Evolutionary conservation across 129 eudicot species (phyloP), one percentile per base, ranked within the genome.

Genomic region (Apium graveolens): DNA sequence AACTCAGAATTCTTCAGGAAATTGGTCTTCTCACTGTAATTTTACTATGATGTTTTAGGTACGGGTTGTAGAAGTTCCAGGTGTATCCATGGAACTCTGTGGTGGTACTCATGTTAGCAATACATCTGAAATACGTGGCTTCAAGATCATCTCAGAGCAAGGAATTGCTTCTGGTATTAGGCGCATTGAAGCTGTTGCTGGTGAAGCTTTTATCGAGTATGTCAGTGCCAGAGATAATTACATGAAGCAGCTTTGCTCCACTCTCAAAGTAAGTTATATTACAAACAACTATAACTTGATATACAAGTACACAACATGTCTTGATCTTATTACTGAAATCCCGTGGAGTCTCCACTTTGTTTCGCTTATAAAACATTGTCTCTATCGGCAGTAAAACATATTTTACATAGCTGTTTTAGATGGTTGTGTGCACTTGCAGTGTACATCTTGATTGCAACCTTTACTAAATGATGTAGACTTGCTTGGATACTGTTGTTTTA

Each of bases 141-240:
- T 96, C 87, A 96, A 81, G 80, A 88, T 96, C 68, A 96, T 96
- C 45, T 90, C 99, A 27, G 99, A 92, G 79, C 99, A 90, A 77
- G 99, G 97, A 51, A 84, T 96, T 46, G 95, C 97, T 41, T 96
- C 99, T 10, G 99, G 99, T 38, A 83, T 89, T 78, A 88, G 97
- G 86, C 99, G 97, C 43, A 90, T 96, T 76, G 99, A 96, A 88
- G 99, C 99, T 21, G 99, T 92, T 78, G 99, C 99, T 11, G 99
- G 99, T 51, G 97, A 96, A 53, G 99, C 97, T 85, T 96, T 90
- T 78, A 87, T 96, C 31, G 97, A 96, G 77, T 96, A 96, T 72
- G 88, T 92, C 74, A 82, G 78, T 82, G 79, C 91, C 44, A 85
- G 99, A 75, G 99, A 96, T 81, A 86, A 90, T 85, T 86, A 89